Evolutionary conservation across 2,329 filamentous ascomycete genomes (phyloP), one percentile per base, ranked within the genome.

Genomic region (Pseudohalonectria lignicola): DNA sequence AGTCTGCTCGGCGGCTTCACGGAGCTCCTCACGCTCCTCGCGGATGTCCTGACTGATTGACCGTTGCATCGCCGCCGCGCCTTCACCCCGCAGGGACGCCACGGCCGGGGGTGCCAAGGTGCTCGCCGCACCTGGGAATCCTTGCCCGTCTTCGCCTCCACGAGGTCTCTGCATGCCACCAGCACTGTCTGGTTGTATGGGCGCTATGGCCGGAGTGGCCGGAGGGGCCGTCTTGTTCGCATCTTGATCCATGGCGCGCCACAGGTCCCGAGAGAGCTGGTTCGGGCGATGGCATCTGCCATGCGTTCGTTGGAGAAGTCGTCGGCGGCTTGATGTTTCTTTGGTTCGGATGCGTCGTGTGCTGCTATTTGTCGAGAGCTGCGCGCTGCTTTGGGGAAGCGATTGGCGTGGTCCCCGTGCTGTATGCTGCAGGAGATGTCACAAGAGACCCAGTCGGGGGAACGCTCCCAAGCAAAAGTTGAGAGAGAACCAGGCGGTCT

Each of bases 1-100:
- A 17, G 88, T 95, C 64, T 95, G 86, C 62, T 96, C 90, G 36
- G 90, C 92, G 30, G 90, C 92, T 64, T 94, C 86, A 54, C 88
- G 87, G 49, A 98, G 73, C 56, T 96, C 90, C 55, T 94, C 84
- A 45, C 88, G 77, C 64, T 96, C 87, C 54, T 93, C 86, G 49
- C 86, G 81, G 51, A 96, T 95, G 57, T 94, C 81, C 61, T 87
- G 79, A 61, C 84, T 95, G 48, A 92, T 66, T 11, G 86, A 71
- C 41, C 77, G 64, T 55, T 76, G 70, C 76, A 80, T 79, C 36
- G 58, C 53, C 42, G 58, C 61, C 39, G 62, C 61, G 44, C 64
- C 61, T 48, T 68, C 63, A 36, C 61, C 63, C 46, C 71, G 63
- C 40, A 78, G 62, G 44, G 67, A 65, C 49, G 63, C 58, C 46